Evolutionary conservation across 2,329 filamentous ascomycete genomes (phyloP), one percentile per base, ranked within the genome.

Genomic region (Cladosporium sp.): DNA sequence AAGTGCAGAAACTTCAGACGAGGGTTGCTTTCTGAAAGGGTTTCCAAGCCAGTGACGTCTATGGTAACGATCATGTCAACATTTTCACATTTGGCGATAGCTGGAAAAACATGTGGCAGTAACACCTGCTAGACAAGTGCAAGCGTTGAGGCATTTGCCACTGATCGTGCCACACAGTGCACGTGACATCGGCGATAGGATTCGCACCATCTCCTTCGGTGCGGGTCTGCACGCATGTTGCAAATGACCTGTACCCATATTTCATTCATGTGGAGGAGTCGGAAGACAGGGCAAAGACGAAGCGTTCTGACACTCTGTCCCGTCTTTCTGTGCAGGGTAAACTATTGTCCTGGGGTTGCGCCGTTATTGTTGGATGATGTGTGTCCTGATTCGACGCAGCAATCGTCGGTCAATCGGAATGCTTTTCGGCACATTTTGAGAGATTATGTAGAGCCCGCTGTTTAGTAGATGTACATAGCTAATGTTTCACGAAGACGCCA

Each of bases 131-230:
- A n/a, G n/a, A 29, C 14, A 12, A 53, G 50, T 14, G 29, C 8
- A n/a, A 29, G n/a, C 26, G 21, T 33, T 53, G 59, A 53, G 59
- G 46, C 46, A 62, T 53, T 52, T 62, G 21, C 29, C 12, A 26
- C 44, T 31, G 21, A 29, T 26, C n/a, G 46, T 40, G 59, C 21
- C 21, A 23, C 21, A n/a, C 18, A 40, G 21, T 18, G 35, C 49
- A 55, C 60, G 60, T 58, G 56, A 58, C 35, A 58, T 63, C 60
- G 60, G 60, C 60, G 60, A 56, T 63, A 63, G 60, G 60, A 63
- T 63, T 63, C 60, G 33, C 23, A 55, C 60, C 60, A 63, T 56
- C 28, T 52, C 33, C 5, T 44, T 31, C 26, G 21, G 18, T 55
- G 60, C 50, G 60, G 60, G 60, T 63, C 60, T 63, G 60, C 49